Conservation (phyloP, 495 filamentous ascomycete species). For the Xylaria palmicola region DNA sequence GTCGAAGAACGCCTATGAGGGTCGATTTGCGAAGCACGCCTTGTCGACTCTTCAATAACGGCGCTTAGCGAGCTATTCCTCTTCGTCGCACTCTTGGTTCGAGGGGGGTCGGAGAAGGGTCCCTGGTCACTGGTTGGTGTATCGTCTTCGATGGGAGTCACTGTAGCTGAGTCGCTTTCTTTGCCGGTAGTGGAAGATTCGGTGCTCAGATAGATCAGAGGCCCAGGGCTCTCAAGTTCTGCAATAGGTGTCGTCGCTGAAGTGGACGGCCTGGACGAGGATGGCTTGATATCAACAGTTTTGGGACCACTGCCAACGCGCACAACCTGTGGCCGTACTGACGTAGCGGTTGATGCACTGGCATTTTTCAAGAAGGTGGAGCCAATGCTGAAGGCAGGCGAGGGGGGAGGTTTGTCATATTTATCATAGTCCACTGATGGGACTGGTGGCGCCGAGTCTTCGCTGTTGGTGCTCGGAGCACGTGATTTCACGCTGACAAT, state of each 20-base stretch:
- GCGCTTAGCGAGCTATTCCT: conserved; percentile 51
- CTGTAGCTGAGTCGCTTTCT: conserved; percentile 32
- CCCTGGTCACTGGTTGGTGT: conserved; percentile 50
- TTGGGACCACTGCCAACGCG: conserved; percentile 51
- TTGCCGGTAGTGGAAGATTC: background rate
- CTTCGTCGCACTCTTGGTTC: conserved; percentile 15
- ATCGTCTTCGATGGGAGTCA: conserved; percentile 53
- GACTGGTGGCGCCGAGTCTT: conserved; percentile 53
- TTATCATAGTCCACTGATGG: conserved; percentile 54
- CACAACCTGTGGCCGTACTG: conserved; percentile 53
- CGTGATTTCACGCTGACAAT: conserved; percentile 84
- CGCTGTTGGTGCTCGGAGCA: conserved; percentile 43
- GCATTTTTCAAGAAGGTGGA: conserved; percentile 64
- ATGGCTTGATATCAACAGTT: conserved; percentile 38
- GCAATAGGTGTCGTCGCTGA: conserved; percentile 6
- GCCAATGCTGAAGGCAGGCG: conserved; percentile 60
- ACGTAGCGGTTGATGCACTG: conserved; percentile 51
- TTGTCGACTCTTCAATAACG: conserved; percentile 52
- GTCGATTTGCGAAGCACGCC: conserved; percentile 37
- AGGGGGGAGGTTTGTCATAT: conserved; percentile 43
- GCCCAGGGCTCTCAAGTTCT: conserved; percentile 16
- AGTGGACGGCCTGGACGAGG: conserved; percentile 29
- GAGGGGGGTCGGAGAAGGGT: conserved; percentile 59
- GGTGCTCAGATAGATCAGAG: conserved; percentile 10
- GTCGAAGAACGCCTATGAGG: conserved; percentile 19